Base-by-base conservation (phyloP, 805 yeast genomes). In the Tetrapisispora taiwanensis region DNA sequence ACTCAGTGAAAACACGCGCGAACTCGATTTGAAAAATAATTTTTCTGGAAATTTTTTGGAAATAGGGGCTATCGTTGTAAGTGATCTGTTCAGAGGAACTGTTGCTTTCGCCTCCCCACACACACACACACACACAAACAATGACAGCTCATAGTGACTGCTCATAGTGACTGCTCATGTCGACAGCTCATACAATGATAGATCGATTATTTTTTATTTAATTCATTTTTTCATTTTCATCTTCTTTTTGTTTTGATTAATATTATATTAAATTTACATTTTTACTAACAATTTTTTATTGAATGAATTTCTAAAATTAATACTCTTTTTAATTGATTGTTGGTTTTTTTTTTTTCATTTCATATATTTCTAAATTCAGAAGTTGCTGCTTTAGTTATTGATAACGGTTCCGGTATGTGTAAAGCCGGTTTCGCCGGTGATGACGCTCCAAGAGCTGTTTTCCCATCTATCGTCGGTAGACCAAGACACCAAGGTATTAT, bases 381-480 rank as follows among this genome's bases (percentile, higher is more conserved):
- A 55, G 68, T 63, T 51, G 68, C 68, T 53, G 68, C 68, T 53
- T 65, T 69, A 62, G 97, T 90, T 76, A 90, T 90, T 75, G 98
- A 90, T 73, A 90, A 90, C 76, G 98, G 98, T 78, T 92, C 98
- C 68, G 98, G 98, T 81, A 92, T 92, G 97, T 92, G 98, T 83
- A 92, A 92, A 73, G 98, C 98, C 90, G 98, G 98, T 75, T 92
- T 89, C 71, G 97, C 98, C 81, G 98, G 98, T 78, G 97, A 92
- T 69, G 98, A 92, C 77, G 97, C 97, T 56, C 98, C 98, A 69
- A 85, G 97, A 73, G 97, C 98, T 65, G 98, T 92, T 61, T 92
- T 92, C 90, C 98, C 98, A 68, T 92, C 97, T 52, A 90, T 92
- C 67, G 98, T 90, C 56, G 98, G 98, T 76, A 92, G 98, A 78